Conservation (phyloP, 202 grass and related monocot species). For the Miscanthus sacchariflorus region DNA sequence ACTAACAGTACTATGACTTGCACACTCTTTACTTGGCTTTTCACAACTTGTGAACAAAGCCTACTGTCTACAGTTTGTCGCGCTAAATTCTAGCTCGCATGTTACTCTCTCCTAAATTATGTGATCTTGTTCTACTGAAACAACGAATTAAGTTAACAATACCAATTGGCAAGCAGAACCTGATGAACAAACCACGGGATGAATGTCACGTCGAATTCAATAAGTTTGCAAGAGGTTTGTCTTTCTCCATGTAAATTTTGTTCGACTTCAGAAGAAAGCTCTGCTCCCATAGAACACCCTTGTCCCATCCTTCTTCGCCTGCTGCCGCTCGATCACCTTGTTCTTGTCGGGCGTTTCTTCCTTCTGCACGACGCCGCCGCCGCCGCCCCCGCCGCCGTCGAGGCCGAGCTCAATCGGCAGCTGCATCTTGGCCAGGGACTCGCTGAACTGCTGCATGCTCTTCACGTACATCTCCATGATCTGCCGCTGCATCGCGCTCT, state of each 20-base stretch:
- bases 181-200: not conserved
- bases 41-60: not conserved
- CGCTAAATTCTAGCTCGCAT: not conserved
- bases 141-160: constrained; percentile 29
- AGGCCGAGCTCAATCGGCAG: constrained; percentile 76
- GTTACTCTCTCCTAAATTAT: constrained; percentile 3
- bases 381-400: constrained; percentile 35
- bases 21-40: not conserved
- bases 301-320: constrained; percentile 75
- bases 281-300: constrained; percentile 97
- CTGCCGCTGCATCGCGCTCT: constrained; percentile 89
- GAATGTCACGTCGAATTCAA: not conserved
- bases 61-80: not conserved
- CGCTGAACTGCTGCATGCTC: constrained; percentile 97
- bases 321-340: constrained; percentile 33
- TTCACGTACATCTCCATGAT: constrained; percentile 96
- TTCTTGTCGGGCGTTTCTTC: constrained; percentile 43
- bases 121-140: not conserved
- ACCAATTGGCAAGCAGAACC: constrained; percentile 25
- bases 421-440: constrained; percentile 78
- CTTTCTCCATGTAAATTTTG: not conserved
- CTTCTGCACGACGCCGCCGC: constrained; percentile 39
- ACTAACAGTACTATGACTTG: not conserved
- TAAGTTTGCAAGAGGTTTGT: not conserved
- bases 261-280: constrained; percentile 77